Percentiles rank a stretch among this genome's conserved stretches.
Evolutionary conservation across 179 eudicot species (phyloP).

Genomic region (Actinidia chinensis): DNA sequence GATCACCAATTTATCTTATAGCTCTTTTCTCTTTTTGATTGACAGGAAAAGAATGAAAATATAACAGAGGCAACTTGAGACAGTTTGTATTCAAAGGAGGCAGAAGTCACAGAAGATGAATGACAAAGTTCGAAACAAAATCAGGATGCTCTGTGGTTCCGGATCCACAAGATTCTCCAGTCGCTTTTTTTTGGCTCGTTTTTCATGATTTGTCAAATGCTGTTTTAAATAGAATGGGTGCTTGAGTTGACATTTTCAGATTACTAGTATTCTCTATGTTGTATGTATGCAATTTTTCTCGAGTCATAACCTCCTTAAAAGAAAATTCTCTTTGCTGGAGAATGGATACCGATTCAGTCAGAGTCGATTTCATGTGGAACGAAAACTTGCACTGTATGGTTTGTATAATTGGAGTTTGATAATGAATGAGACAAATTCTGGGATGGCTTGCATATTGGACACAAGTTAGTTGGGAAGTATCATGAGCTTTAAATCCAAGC

Average conservation of each 20-base stretch:
- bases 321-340: background rate
- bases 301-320: background rate
- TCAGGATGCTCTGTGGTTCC: constrained; percentile 40
- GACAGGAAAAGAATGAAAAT: constrained; percentile 59
- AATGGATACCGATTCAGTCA: background rate
- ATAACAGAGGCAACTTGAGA: constrained; percentile 51
- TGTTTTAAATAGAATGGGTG: constrained; percentile 11
- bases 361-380: background rate
- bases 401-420: background rate
- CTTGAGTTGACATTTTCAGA: background rate
- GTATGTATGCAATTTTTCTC: background rate
- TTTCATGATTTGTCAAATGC: background rate
- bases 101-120: constrained; percentile 43
- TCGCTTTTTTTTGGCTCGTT: background rate
- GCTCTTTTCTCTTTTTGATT: constrained; percentile 15
- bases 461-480: background rate
- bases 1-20: background rate
- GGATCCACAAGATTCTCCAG: constrained; percentile 43
- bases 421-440: constrained; percentile 2
- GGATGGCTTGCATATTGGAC: background rate
- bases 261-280: background rate
- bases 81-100: constrained; percentile 36
- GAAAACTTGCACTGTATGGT: background rate
- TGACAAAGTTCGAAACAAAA: constrained; percentile 31
- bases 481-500: too few species aligned